These are phyloP conservation scores for Trichophyton simii DNA, from an alignment of 2,329 filamentous ascomycete genomes.

Conservation along the genomic window DNA sequence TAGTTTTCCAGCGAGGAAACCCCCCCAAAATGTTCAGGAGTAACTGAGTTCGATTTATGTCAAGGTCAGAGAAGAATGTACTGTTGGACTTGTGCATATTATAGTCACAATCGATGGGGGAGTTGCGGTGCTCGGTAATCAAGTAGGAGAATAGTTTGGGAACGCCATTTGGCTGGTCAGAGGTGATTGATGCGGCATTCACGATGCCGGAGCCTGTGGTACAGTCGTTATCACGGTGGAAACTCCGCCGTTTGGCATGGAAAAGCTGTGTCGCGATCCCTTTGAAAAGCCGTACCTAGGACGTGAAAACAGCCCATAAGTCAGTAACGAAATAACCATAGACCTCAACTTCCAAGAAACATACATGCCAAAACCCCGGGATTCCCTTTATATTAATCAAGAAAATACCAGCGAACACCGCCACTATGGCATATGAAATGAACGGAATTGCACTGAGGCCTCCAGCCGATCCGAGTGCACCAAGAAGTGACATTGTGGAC, in stretches of 20 bases:
- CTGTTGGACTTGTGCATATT: conserved; percentile 16
- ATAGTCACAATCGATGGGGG: conserved; percentile 14
- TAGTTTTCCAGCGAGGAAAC: conserved; percentile 3
- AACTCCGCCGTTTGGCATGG: neutral
- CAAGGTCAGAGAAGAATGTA: conserved; percentile 15
- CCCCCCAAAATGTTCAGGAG: conserved; percentile 5
- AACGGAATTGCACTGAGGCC: neutral
- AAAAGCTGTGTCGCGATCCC: neutral
- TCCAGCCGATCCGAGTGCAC: neutral
- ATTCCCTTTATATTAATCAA: conserved; percentile 4
- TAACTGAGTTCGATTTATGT: conserved; percentile 13
- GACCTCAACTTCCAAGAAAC: neutral
- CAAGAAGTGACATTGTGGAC: neutral
- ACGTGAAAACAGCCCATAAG: neutral
- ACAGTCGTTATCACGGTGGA: neutral
- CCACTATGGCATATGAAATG: neutral
- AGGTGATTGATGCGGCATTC: neutral
- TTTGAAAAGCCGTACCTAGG: conserved; percentile 4
- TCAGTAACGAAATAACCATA: neutral
- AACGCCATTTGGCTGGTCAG: neutral
- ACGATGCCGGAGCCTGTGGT: neutral
- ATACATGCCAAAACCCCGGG: conserved; percentile 5
- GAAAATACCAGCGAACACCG: neutral
- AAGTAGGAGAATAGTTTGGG: conserved; percentile 5
- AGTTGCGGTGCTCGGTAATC: conserved; percentile 5